Evolutionary conservation across 225 moss, liverwort and hornwort species (phyloP).

Genomic region (Ulota crispa): DNA sequence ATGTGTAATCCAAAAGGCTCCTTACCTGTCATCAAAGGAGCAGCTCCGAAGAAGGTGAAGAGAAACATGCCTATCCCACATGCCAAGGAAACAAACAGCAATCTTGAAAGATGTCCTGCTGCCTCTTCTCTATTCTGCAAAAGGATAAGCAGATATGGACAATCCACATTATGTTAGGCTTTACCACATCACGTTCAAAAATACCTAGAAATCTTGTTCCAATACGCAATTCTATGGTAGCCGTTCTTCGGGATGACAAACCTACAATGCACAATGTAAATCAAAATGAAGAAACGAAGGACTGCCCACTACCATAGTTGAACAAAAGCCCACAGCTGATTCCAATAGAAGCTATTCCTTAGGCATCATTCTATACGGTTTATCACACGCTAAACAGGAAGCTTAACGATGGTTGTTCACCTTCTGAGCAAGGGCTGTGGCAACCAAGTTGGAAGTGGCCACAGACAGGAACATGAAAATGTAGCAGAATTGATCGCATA

Average conservation of each 20-base stretch:
- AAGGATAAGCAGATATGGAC: slow-evolving; percentile 3
- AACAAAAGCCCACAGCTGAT: not conserved
- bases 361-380: not conserved
- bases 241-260: not conserved
- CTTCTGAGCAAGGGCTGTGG: slow-evolving; percentile 86
- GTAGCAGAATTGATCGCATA: slow-evolving; percentile 78
- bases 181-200: not conserved
- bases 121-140: slow-evolving; percentile 73
- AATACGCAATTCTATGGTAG: not conserved
- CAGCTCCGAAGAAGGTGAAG: slow-evolving; percentile 54
- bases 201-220: not conserved
- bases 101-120: slow-evolving; percentile 77
- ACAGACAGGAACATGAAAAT: slow-evolving; percentile 96
- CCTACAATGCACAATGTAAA: not conserved
- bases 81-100: slow-evolving; percentile 82
- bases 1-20: not conserved
- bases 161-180: slow-evolving; percentile 8
- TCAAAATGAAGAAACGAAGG: not conserved
- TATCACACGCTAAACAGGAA: not conserved
- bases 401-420: slow-evolving; percentile 28
- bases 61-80: slow-evolving; percentile 76
- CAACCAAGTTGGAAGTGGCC: slow-evolving; percentile 89
- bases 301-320: not conserved
- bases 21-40: slow-evolving; percentile 72
- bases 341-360: not conserved